Percentiles rank a stretch among this genome's conserved stretches.
phyloP scores from a whole-genome alignment of 2,329 filamentous ascomycete genomes.

The Orbilia javanica region DNA sequence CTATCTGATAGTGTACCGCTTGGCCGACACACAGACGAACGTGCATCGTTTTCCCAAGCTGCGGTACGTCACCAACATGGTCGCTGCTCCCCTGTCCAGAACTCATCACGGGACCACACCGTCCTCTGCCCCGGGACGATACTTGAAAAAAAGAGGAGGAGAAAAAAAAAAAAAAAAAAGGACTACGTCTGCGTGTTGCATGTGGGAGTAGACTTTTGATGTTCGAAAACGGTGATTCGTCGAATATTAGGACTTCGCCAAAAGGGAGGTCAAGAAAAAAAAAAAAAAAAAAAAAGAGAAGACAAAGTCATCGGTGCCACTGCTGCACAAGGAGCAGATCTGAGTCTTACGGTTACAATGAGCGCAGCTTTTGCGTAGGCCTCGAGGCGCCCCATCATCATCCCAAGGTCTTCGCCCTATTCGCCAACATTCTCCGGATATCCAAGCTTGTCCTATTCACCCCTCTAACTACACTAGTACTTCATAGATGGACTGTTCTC shows the following conservation, averaged over 20 bases:
- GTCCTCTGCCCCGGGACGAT: background rate
- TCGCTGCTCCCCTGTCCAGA: slow-evolving; percentile 44
- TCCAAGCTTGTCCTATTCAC: slow-evolving; percentile 8
- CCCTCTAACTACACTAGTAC: background rate
- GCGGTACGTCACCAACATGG: slow-evolving; percentile 55
- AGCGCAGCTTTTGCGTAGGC: slow-evolving; percentile 33
- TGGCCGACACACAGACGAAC: slow-evolving; percentile 20
- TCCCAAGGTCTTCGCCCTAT: slow-evolving; percentile 14
- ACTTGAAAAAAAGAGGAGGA: background rate
- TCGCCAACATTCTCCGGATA: slow-evolving; percentile 19
- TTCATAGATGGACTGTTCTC: slow-evolving; percentile 14
- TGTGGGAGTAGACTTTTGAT: slow-evolving; percentile 18
- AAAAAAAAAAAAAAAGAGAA: slow-evolving; percentile 12
- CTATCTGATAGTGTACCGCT: slow-evolving; percentile 31
- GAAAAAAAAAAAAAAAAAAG: background rate
- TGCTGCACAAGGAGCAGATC: slow-evolving; percentile 11
- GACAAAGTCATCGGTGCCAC: background rate
- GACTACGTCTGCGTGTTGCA: slow-evolving; percentile 30
- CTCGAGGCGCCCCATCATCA: no score
- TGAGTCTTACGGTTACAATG: slow-evolving; percentile 45
- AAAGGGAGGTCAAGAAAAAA: background rate
- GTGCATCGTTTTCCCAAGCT: slow-evolving; percentile 29
- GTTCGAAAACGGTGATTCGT: slow-evolving; percentile 42
- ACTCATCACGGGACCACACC: slow-evolving; percentile 55
- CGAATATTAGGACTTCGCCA: slow-evolving; percentile 3